These are phyloP conservation scores for Bjerkandera adusta DNA, from an alignment of 1,284 basidiomycete species.

Conservation along the genomic window DNA sequence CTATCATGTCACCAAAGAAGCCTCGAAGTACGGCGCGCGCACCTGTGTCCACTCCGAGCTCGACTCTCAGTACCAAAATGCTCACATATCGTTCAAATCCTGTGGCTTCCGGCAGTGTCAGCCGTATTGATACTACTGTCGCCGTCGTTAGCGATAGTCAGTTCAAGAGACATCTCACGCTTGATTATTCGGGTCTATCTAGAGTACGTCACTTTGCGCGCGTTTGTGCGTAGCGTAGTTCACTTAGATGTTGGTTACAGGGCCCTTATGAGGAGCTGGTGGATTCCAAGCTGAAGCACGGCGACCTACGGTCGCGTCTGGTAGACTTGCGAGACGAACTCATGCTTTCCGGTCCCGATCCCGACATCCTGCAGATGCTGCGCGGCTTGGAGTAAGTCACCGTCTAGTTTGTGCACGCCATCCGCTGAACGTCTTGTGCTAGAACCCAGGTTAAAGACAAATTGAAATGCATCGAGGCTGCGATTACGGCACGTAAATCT, in stretches of 20 bases:
- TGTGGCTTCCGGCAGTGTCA: no score
- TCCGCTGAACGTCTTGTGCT: neutral
- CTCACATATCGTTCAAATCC: no score
- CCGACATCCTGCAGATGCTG: neutral
- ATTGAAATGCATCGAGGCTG: constrained; percentile 13
- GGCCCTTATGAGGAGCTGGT: constrained; percentile 8
- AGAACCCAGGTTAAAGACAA: constrained; percentile 10
- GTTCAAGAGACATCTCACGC: neutral
- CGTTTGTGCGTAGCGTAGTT: neutral
- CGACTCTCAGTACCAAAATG: no score
- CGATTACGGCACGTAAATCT: constrained; percentile 4
- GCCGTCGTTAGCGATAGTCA: no score
- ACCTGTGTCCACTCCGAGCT: no score
- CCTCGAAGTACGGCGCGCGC: no score
- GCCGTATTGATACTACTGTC: no score
- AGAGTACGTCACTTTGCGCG: constrained; percentile 12
- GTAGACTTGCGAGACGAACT: neutral
- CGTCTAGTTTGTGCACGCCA: neutral
- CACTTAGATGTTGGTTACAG: no score
- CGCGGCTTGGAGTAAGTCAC: constrained; percentile 6
- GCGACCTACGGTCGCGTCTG: neutral
- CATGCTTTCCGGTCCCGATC: neutral
- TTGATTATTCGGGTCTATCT: constrained; percentile 18
- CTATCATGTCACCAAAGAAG: neutral
- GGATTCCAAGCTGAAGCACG: neutral